Percentiles rank a stretch among this genome's conserved stretches.
Conservation (phyloP, 148 eudicot genomes). For the Arctostaphylos glauca region DNA sequence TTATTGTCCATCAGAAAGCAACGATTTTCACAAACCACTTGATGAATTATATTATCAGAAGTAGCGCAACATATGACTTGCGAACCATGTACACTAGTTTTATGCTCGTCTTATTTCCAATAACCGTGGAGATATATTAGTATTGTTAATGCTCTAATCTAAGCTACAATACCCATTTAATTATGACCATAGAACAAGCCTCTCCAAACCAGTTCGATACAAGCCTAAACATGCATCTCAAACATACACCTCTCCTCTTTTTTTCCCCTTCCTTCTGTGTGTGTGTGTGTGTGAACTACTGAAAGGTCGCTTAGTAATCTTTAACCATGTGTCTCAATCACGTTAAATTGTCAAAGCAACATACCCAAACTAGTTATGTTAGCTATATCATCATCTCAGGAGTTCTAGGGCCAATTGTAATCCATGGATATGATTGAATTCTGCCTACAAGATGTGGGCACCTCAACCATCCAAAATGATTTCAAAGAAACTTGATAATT, state of each 20-base stretch:
- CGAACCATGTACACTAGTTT: neutral
- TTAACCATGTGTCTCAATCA: neutral
- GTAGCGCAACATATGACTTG: neutral
- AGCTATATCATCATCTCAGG: neutral
- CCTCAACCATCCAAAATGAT: neutral
- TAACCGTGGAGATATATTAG: neutral
- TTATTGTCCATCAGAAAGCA: neutral
- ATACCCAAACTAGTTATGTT: neutral
- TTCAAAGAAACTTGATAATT: neutral
- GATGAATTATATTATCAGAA: neutral
- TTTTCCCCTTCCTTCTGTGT: too few species aligned
- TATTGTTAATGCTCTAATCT: conserved; percentile 15
- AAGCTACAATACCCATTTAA: conserved; percentile 3
- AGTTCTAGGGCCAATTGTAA: neutral
- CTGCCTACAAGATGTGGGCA: neutral
- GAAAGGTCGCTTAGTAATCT: neutral
- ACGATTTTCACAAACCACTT: neutral
- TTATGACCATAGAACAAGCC: neutral
- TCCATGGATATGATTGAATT: neutral
- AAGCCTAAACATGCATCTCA: neutral
- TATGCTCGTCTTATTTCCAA: neutral
- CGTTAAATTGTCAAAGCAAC: neutral
- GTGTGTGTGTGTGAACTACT: neutral
- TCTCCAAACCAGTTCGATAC: neutral
- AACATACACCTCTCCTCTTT: too few species aligned